phyloP scores from a whole-genome alignment of 768 basidiomycete genomes.

The Calocybe gangraenosa region DNA sequence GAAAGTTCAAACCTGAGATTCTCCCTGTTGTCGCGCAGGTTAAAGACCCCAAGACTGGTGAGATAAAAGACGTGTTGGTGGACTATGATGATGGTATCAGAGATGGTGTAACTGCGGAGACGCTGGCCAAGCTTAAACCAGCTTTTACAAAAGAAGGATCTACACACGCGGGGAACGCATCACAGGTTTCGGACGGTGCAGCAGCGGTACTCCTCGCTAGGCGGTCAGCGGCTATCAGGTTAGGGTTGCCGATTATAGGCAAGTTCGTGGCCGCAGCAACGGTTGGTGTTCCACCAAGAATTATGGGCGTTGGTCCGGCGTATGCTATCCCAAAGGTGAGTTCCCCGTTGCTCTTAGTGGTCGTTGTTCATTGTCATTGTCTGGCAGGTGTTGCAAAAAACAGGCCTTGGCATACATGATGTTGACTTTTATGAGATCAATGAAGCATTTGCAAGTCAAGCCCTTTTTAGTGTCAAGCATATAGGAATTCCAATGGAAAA shows the following conservation, averaged over 20 bases:
- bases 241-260: slow-evolving; percentile 83
- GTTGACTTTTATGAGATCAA: slow-evolving; percentile 93
- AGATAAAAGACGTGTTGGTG: slow-evolving; percentile 62
- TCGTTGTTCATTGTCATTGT: background rate
- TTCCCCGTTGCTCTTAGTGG: background rate
- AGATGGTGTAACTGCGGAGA: slow-evolving; percentile 77
- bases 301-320: slow-evolving; percentile 92
- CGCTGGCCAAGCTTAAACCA: slow-evolving; percentile 78
- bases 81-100: slow-evolving; percentile 84
- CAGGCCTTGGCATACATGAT: slow-evolving; percentile 63
- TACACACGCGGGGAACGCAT: slow-evolving; percentile 83
- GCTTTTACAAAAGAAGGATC: slow-evolving; percentile 72
- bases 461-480: slow-evolving; percentile 66
- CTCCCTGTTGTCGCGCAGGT: slow-evolving; percentile 71
- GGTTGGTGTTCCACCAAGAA: slow-evolving; percentile 79
- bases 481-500: slow-evolving; percentile 70
- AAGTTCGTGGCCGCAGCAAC: slow-evolving; percentile 72
- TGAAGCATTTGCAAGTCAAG: slow-evolving; percentile 86
- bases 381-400: slow-evolving; percentile 46
- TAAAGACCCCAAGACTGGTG: slow-evolving; percentile 70
- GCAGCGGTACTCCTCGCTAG: slow-evolving; percentile 84
- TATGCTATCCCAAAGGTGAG: slow-evolving; percentile 70
- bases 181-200: slow-evolving; percentile 90
- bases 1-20: slow-evolving; percentile 82
- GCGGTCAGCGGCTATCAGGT: slow-evolving; percentile 73